These are phyloP conservation scores for Phyllosticta citrichinensis DNA, from an alignment of 2,329 filamentous ascomycete species.

Conservation along the genomic window DNA sequence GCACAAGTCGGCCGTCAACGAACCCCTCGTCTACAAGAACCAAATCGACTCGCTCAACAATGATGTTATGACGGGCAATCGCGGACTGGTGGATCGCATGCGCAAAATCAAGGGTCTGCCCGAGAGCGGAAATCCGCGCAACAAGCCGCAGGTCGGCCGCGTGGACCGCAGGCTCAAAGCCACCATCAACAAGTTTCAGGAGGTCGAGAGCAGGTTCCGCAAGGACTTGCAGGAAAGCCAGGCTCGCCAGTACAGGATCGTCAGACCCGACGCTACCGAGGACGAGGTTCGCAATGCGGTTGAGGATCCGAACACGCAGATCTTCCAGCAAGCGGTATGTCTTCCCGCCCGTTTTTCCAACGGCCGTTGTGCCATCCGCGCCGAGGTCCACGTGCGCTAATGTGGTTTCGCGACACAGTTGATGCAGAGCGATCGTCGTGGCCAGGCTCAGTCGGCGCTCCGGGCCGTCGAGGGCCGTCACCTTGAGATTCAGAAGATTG, in stretches of 20 bases:
- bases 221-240: conserved; percentile 75
- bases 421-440: conserved; percentile 68
- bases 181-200: conserved; percentile 73
- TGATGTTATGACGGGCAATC: conserved; percentile 76
- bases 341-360: not conserved
- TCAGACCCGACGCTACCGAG: conserved; percentile 69
- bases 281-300: conserved; percentile 69
- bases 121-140: conserved; percentile 62
- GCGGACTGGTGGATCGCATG: conserved; percentile 66
- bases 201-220: conserved; percentile 68
- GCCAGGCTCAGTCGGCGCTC: conserved; percentile 70
- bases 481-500: conserved; percentile 82
- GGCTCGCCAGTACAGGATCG: conserved; percentile 82
- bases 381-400: conserved; percentile 1
- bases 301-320: conserved; percentile 62
- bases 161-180: conserved; percentile 71
- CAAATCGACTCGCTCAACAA: conserved; percentile 62
- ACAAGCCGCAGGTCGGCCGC: conserved; percentile 69
- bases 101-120: conserved; percentile 73
- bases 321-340: conserved; percentile 70
- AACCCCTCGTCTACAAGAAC: conserved; percentile 62
- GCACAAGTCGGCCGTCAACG: conserved; percentile 62
- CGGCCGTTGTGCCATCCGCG: not conserved
- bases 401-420: conserved; percentile 36
- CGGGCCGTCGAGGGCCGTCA: conserved; percentile 75